These are phyloP conservation scores for Monosporascus cannonballus DNA, from an alignment of 2,329 filamentous ascomycete species.

Conservation along the genomic window DNA sequence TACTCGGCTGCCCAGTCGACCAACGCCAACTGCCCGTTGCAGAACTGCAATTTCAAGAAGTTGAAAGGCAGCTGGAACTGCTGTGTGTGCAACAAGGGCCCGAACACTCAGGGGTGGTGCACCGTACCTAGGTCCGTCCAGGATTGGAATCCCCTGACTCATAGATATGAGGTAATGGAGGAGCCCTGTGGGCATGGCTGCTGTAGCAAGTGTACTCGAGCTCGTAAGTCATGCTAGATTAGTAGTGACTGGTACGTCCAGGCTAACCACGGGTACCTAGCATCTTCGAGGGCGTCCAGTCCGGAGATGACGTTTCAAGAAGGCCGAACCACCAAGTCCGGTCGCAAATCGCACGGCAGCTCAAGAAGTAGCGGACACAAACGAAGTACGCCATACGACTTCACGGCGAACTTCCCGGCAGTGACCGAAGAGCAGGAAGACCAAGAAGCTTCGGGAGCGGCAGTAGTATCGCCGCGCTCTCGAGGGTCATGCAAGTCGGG, in stretches of 20 bases:
- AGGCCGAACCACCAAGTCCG: conserved; percentile 29
- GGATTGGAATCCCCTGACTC: conserved; percentile 19
- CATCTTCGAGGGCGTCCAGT: conserved; percentile 24
- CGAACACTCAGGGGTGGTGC: conserved; percentile 50
- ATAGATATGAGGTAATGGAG: conserved; percentile 29
- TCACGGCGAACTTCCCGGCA: conserved; percentile 12
- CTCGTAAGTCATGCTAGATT: conserved; percentile 28
- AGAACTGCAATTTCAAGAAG: conserved; percentile 44
- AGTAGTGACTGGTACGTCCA: neutral
- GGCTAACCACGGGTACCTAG: conserved; percentile 13
- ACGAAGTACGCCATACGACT: conserved; percentile 18
- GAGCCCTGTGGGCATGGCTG: conserved; percentile 47
- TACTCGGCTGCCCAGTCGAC: conserved; percentile 40
- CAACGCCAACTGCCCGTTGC: conserved; percentile 39
- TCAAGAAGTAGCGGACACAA: conserved; percentile 14
- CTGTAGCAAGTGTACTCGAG: conserved; percentile 41
- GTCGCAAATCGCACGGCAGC: conserved; percentile 30
- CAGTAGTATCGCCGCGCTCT: conserved; percentile 9
- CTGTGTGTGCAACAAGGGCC: conserved; percentile 44
- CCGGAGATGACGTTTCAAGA: conserved; percentile 32
- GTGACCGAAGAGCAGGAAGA: conserved; percentile 17
- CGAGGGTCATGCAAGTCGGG: conserved; percentile 15
- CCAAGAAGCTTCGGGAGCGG: neutral
- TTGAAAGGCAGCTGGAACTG: conserved; percentile 48
- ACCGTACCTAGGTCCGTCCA: conserved; percentile 26